phyloP scores from a whole-genome alignment of 768 basidiomycete species.

The Pleurotus tuber-regium region DNA sequence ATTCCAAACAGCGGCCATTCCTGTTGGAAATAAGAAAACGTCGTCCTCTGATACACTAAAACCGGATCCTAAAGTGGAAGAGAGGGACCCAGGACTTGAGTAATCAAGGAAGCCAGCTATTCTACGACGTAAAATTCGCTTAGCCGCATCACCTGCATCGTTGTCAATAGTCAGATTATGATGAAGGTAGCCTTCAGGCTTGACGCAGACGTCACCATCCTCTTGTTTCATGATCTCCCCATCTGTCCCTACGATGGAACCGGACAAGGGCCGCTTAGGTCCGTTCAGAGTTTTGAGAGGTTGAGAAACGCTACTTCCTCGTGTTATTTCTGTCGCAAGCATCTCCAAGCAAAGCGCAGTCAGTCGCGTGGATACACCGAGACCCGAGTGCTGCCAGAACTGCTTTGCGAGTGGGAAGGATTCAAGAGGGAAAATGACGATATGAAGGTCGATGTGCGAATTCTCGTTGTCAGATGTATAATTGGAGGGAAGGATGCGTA shows the following conservation, averaged over 20 bases:
- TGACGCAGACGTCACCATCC: neutral
- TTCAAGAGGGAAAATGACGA: conserved; percentile 71
- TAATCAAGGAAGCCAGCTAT: conserved; percentile 48
- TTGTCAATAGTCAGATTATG: conserved; percentile 15
- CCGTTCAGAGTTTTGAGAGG: neutral
- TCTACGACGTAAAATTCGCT: conserved; percentile 80
- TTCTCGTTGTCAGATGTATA: too few species aligned
- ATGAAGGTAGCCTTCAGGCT: conserved; percentile 5
- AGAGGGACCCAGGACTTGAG: neutral
- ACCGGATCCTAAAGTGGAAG: too few species aligned
- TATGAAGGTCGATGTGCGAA: conserved; percentile 56
- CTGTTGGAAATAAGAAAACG: conserved; percentile 83
- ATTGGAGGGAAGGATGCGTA: conserved; percentile 61
- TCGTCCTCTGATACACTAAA: conserved; percentile 71
- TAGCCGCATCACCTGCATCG: conserved; percentile 27
- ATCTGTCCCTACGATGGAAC: too few species aligned
- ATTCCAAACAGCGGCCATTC: conserved; percentile 95
- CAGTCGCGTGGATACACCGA: conserved; percentile 84
- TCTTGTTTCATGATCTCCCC: neutral
- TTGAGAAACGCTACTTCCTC: conserved; percentile 22
- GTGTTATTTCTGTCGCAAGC: conserved; percentile 46
- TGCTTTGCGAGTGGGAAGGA: conserved; percentile 70
- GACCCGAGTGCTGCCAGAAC: conserved; percentile 96
- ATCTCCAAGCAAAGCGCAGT: conserved; percentile 81
- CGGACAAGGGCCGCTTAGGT: neutral